Conservation (phyloP, 106 monocot species). For the Dendrobium nobile region DNA sequence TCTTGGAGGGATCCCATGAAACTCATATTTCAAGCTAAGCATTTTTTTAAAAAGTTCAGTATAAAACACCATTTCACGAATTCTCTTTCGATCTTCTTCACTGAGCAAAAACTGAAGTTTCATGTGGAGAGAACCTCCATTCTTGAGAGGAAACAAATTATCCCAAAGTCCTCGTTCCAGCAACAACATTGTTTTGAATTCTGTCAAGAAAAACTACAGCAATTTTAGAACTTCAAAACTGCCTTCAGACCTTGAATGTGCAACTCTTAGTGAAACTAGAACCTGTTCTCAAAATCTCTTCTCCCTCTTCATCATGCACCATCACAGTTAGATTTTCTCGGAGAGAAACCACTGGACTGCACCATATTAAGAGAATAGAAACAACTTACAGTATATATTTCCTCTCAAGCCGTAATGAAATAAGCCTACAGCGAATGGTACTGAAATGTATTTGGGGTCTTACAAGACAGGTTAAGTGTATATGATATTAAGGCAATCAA, state of each 20-base stretch:
- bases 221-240: neutral
- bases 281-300: slow-evolving; percentile 57
- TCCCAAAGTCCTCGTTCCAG: slow-evolving; percentile 62
- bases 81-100: slow-evolving; percentile 50
- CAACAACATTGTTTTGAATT: slow-evolving; percentile 49
- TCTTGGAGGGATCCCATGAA: neutral
- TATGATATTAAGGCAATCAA: no score
- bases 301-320: slow-evolving; percentile 40
- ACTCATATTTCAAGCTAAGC: neutral
- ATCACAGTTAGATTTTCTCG: slow-evolving; percentile 52
- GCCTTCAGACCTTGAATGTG: neutral
- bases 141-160: slow-evolving; percentile 41
- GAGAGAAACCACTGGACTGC: slow-evolving; percentile 64
- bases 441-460: no score
- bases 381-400: neutral
- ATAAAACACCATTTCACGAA: slow-evolving; percentile 52
- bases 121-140: slow-evolving; percentile 43
- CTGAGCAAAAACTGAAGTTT: slow-evolving; percentile 64
- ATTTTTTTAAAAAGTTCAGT: neutral
- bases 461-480: no score
- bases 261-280: neutral
- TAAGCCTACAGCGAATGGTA: no score
- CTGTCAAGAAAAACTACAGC: slow-evolving; percentile 20
- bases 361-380: slow-evolving; percentile 6
- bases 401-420: neutral